Conservation (phyloP, 345 rosid species). For the Euphorbia pulcherrima region DNA sequence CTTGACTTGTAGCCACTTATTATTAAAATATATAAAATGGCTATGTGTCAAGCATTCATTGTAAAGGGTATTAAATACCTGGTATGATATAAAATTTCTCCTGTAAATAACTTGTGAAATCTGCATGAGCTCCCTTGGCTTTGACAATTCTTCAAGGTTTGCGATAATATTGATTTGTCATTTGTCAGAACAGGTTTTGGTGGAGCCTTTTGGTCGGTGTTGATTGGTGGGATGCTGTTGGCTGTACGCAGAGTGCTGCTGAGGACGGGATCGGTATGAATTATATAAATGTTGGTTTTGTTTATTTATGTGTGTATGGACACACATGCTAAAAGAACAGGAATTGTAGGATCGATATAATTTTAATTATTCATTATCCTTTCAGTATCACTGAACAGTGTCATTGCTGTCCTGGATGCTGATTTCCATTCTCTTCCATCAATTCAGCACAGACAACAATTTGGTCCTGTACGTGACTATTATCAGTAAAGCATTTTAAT, state of each 20-base stretch:
- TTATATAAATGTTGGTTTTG: not conserved
- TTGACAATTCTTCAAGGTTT: not conserved
- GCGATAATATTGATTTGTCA: constrained; percentile 15
- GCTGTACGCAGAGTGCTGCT: constrained; percentile 99
- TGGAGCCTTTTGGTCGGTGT: constrained; percentile 99
- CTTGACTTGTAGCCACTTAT: too few relatives aligned
- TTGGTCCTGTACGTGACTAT: constrained; percentile 85
- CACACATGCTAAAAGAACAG: not conserved
- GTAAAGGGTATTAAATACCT: too few relatives aligned
- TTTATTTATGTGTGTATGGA: not conserved
- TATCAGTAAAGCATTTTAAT: not conserved
- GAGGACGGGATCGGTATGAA: constrained; percentile 88
- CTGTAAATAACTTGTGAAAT: not conserved
- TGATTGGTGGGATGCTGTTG: constrained; percentile 99
- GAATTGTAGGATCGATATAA: not conserved
- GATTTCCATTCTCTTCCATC: constrained; percentile 99
- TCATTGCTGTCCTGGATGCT: constrained; percentile 96
- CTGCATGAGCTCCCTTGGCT: not conserved
- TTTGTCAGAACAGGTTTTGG: constrained; percentile 75
- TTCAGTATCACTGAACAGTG: constrained; percentile 91
- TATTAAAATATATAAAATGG: too few relatives aligned
- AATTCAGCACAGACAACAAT: constrained; percentile 84
- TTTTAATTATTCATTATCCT: constrained; percentile 22
- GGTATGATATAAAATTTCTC: too few relatives aligned
- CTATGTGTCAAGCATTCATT: too few relatives aligned